A percentile compares a stretch with the other conserved stretches of the same genome.
Conservation (phyloP, 306 rosid genomes). For the Gastrolobium bilobum region DNA sequence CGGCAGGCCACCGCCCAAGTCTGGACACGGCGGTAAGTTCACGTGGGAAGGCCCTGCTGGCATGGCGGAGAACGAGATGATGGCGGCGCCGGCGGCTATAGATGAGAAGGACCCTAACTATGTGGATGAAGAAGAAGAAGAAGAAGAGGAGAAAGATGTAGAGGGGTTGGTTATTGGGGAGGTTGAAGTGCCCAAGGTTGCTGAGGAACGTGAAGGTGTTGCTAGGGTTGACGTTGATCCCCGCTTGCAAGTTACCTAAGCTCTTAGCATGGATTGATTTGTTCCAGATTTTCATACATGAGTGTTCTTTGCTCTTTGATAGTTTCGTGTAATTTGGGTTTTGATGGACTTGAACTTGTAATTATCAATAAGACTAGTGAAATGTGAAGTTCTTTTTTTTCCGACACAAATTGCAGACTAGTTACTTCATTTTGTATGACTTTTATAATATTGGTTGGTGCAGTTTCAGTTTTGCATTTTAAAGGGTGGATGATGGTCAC, state of each 20-base stretch:
- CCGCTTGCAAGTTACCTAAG: conserved; percentile 42
- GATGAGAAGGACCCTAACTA: conserved; percentile 86
- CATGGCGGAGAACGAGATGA: conserved; percentile 50
- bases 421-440: too few species aligned
- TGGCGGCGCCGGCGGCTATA: conserved; percentile 69
- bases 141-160: conserved; percentile 46
- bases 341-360: neutral
- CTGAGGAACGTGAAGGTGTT: conserved; percentile 55
- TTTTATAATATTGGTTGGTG: too few species aligned
- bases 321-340: neutral
- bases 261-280: neutral
- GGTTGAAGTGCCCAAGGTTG: conserved; percentile 70
- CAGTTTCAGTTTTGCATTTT: too few species aligned
- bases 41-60: conserved; percentile 88
- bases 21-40: conserved; percentile 85
- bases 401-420: too few species aligned
- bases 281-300: neutral
- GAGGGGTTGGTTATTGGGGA: conserved; percentile 63
- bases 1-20: conserved; percentile 64
- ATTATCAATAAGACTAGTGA: neutral
- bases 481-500: too few species aligned
- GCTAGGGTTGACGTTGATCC: conserved; percentile 82
- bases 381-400: too few species aligned
- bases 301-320: too few species aligned
- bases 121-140: conserved; percentile 67